A percentile compares a stretch with the other conserved stretches of the same genome.
Conservation (phyloP, 2,329 filamentous ascomycete species). For the Acrodontium crateriforme region DNA sequence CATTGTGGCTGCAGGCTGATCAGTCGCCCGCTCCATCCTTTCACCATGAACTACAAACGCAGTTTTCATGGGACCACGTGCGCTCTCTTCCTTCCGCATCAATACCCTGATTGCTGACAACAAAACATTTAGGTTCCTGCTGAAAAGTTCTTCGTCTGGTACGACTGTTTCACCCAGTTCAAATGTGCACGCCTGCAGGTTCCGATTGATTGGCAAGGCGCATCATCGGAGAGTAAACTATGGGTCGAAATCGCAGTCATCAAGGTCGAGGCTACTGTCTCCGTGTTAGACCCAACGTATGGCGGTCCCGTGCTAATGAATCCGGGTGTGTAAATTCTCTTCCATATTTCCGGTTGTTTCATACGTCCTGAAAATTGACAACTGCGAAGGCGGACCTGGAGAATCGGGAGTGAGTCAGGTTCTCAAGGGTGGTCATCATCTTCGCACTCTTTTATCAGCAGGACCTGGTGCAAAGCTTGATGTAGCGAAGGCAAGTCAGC, state of each 20-base stretch:
- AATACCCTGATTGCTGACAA: no score
- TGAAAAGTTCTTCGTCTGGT: slow-evolving; percentile 6
- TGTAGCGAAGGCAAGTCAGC: slow-evolving; percentile 4
- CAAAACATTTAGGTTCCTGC: slow-evolving; percentile 4
- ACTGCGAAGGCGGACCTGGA: slow-evolving; percentile 25
- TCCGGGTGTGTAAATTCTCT: slow-evolving; percentile 22
- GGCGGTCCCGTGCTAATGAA: slow-evolving; percentile 36
- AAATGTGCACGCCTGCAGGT: slow-evolving; percentile 36
- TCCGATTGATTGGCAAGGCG: slow-evolving; percentile 31
- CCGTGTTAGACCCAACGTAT: slow-evolving; percentile 28
- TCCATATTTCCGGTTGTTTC: not conserved
- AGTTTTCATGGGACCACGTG: no score
- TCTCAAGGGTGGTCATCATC: slow-evolving; percentile 18
- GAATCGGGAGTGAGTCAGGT: slow-evolving; percentile 27
- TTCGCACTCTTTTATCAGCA: slow-evolving; percentile 27
- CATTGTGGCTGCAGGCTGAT: no score
- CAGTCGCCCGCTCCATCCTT: no score
- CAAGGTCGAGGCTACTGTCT: slow-evolving; percentile 29
- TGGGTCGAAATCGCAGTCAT: slow-evolving; percentile 30
- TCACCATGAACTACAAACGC: no score
- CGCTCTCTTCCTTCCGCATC: no score
- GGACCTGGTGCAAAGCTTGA: slow-evolving; percentile 3
- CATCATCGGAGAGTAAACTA: slow-evolving; percentile 17
- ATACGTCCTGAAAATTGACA: not conserved
- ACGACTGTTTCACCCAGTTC: slow-evolving; percentile 29